Percentiles rank a stretch among this genome's conserved stretches.
Evolutionary conservation across 257 asterid species (phyloP).

Genomic region (Cordia subcordata): DNA sequence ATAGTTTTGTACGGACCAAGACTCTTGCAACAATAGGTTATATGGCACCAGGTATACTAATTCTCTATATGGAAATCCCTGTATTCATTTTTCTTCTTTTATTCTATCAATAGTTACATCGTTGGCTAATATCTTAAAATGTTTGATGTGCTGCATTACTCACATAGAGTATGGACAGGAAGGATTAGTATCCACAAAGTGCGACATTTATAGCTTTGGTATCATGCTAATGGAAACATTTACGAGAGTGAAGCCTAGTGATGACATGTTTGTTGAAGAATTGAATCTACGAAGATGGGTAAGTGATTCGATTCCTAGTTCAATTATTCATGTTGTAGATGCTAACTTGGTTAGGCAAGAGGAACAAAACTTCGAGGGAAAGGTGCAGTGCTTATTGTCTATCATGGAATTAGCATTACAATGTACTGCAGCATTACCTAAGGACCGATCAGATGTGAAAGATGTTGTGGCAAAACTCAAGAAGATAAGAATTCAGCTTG

Average conservation of each 20-base stretch:
- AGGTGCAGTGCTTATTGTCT: neutral
- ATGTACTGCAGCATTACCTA: neutral
- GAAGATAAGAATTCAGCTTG: neutral
- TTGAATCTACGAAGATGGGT: neutral
- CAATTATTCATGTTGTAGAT: neutral
- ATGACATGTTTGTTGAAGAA: neutral
- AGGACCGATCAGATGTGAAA: neutral
- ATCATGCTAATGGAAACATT: neutral
- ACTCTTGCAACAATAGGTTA: conserved; percentile 22
- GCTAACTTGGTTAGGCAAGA: neutral
- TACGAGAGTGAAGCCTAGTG: neutral
- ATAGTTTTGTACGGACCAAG: neutral
- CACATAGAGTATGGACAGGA: neutral
- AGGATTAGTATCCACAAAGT: neutral
- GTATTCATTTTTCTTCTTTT: neutral
- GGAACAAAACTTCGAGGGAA: no score
- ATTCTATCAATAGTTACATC: neutral
- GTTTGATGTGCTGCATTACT: neutral
- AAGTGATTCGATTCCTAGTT: neutral
- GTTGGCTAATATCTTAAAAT: neutral
- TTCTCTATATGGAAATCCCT: neutral
- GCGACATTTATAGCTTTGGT: neutral
- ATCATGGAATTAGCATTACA: neutral
- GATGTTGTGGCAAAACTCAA: neutral
- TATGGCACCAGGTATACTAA: neutral